phyloP scores from a whole-genome alignment of 192 early-diverging fungal species.

The Coemansia brasiliensis region DNA sequence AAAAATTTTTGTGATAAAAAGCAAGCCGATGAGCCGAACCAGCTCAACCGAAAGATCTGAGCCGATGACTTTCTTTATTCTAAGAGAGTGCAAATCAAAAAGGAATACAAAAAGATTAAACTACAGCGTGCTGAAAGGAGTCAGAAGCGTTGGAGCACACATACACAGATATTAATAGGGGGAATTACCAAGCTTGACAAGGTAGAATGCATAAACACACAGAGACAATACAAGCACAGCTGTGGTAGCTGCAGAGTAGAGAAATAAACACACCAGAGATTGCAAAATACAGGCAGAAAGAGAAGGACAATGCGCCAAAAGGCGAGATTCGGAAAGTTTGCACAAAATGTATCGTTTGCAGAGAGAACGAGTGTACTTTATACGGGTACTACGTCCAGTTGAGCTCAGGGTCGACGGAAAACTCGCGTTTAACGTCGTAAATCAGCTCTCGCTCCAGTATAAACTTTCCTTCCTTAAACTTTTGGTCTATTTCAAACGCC shows the following conservation, averaged over 20 bases:
- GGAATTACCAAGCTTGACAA: background rate
- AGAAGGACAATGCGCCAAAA: background rate
- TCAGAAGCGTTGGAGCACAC: background rate
- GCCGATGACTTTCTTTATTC: background rate
- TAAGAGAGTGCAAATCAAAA: background rate
- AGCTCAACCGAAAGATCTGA: background rate
- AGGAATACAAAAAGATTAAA: conserved; percentile 15
- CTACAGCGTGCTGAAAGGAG: conserved; percentile 4
- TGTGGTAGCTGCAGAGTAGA: too few relatives aligned
- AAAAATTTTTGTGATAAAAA: background rate
- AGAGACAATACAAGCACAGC: background rate
- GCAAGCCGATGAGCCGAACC: conserved; percentile 3
- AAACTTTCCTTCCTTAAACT: conserved; percentile 53
- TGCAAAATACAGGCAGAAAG: background rate
- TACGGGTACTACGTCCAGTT: background rate
- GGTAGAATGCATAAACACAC: conserved; percentile 10
- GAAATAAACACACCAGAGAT: background rate
- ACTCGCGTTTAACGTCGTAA: conserved; percentile 37
- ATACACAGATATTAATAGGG: background rate
- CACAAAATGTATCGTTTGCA: too few relatives aligned
- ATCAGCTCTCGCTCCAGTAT: conserved; percentile 46
- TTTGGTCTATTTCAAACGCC: conserved; percentile 34
- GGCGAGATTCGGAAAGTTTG: conserved; percentile 1
- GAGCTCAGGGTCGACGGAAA: conserved; percentile 9
- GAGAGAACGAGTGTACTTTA: background rate